phyloP scores from a whole-genome alignment of 306 rosid species.

The Pyrus pyrifolia region DNA sequence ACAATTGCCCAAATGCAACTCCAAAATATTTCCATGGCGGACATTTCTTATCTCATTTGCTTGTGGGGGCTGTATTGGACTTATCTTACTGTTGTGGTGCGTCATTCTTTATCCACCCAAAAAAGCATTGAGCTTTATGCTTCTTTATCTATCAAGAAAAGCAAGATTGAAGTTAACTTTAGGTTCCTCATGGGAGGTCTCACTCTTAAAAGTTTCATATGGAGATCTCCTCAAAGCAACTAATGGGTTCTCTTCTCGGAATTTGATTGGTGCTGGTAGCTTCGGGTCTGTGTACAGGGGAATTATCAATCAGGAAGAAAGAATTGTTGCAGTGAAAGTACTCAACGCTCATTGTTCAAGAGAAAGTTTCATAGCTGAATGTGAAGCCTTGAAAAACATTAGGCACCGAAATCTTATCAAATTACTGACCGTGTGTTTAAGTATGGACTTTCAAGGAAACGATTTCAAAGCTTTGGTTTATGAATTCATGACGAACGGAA shows the following conservation, averaged over 20 bases:
- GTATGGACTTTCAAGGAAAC: slow-evolving; percentile 8
- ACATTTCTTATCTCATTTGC: neutral
- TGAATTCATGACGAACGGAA: slow-evolving; percentile 7
- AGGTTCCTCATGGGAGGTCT: neutral
- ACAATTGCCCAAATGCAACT: neutral
- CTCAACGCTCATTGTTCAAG: slow-evolving; percentile 6
- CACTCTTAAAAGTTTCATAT: slow-evolving; percentile 22
- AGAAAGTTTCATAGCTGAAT: slow-evolving; percentile 20
- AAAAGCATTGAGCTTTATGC: neutral
- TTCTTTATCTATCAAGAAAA: neutral
- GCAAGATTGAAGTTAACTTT: neutral
- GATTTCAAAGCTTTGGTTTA: slow-evolving; percentile 1
- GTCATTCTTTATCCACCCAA: neutral
- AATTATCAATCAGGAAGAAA: neutral
- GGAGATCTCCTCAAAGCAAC: slow-evolving; percentile 23
- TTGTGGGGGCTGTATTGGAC: neutral
- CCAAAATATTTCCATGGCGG: neutral
- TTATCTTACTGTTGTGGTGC: neutral
- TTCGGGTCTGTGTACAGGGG: slow-evolving; percentile 29
- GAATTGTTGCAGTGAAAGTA: slow-evolving; percentile 23
- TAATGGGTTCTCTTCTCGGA: slow-evolving; percentile 17
- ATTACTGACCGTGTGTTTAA: slow-evolving; percentile 7
- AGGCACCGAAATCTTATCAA: slow-evolving; percentile 21
- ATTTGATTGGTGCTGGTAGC: slow-evolving; percentile 26
- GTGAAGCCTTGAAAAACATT: slow-evolving; percentile 14